These are phyloP conservation scores for Botryotinia convoluta DNA, from an alignment of 2,329 filamentous ascomycete genomes.

Conservation along the genomic window DNA sequence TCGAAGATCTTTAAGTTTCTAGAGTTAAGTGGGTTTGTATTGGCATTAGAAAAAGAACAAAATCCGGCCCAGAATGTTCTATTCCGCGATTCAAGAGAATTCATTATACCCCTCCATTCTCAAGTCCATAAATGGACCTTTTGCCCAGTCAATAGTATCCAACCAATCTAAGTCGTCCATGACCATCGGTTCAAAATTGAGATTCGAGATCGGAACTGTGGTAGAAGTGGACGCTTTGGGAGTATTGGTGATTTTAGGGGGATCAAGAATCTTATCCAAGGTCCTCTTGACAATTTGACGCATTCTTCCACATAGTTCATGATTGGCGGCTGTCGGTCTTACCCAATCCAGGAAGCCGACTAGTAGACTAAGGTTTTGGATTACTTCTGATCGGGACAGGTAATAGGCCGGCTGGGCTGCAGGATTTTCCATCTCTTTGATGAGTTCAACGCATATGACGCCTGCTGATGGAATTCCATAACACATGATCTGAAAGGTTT, in stretches of 20 bases:
- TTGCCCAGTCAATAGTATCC: conserved; percentile 36
- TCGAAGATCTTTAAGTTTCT: neutral
- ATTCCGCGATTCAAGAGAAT: neutral
- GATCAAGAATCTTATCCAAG: conserved; percentile 46
- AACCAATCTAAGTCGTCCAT: conserved; percentile 36
- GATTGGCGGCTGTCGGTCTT: conserved; percentile 47
- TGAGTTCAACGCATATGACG: conserved; percentile 51
- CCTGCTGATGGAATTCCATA: conserved; percentile 50
- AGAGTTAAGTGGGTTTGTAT: accelerated
- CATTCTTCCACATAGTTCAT: conserved; percentile 47
- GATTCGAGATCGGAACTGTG: neutral
- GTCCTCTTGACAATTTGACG: conserved; percentile 49
- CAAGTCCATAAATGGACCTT: conserved; percentile 34
- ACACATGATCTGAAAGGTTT: conserved; percentile 39
- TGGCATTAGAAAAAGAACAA: neutral
- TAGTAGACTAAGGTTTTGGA: conserved; percentile 51
- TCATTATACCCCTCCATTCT: conserved; percentile 9
- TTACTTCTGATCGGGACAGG: conserved; percentile 48
- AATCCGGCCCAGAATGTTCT: neutral
- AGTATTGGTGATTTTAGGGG: neutral
- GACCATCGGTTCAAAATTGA: neutral
- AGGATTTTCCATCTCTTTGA: conserved; percentile 43
- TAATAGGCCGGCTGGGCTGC: conserved; percentile 35
- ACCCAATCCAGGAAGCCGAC: conserved; percentile 53
- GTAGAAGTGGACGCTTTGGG: neutral